Conservation (phyloP, 2,329 filamentous ascomycete genomes). For the Beauveria caledonica region DNA sequence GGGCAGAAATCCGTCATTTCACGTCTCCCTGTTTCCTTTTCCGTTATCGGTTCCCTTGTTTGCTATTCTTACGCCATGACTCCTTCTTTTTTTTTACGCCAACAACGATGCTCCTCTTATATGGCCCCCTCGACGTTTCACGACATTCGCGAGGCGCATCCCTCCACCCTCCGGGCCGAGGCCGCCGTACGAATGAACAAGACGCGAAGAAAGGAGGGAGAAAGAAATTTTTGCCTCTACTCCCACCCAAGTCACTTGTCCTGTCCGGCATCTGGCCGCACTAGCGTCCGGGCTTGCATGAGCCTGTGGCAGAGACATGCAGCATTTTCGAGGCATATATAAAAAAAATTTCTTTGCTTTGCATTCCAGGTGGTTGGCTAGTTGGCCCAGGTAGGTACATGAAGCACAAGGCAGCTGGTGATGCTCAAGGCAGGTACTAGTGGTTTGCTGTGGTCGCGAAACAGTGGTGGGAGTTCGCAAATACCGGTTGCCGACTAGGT, state of each 20-base stretch:
- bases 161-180: not conserved
- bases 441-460: not conserved
- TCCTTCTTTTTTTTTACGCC: not conserved
- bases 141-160: not conserved
- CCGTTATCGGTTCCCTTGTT: not conserved
- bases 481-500: too few species aligned
- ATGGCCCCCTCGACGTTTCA: slow-evolving; percentile 1
- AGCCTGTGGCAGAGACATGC: slow-evolving; percentile 8
- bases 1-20: not conserved
- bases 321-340: slow-evolving; percentile 1
- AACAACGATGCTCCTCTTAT: not conserved
- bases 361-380: not conserved
- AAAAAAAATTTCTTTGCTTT: not conserved
- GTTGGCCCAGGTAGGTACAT: not conserved
- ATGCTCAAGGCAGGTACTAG: not conserved
- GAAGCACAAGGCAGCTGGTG: not conserved
- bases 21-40: not conserved
- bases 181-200: not conserved
- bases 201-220: too few species aligned
- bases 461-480: too few species aligned
- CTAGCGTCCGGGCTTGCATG: slow-evolving; percentile 7
- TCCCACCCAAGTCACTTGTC: too few species aligned
- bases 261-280: slow-evolving; percentile 5
- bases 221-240: not conserved
- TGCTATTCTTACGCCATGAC: not conserved